Conservation (phyloP, 192 early-diverging fungal species). For the Jimgerdemannia flammicorona region DNA sequence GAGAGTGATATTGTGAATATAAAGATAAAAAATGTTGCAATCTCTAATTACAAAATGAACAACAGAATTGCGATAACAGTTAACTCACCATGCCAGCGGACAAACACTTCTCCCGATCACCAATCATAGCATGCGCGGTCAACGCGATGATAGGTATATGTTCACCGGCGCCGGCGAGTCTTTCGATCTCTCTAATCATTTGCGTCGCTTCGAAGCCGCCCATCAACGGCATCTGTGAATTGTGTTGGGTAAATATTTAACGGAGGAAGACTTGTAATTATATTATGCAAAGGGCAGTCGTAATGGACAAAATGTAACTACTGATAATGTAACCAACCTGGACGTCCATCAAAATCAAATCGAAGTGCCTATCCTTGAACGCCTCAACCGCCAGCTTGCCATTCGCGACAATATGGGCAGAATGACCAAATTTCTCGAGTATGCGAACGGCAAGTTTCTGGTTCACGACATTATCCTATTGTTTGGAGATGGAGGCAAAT, state of each 20-base stretch:
- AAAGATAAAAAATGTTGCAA: not conserved
- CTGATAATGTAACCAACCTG: conserved; percentile 25
- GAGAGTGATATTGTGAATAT: conserved; percentile 1
- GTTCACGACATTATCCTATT: conserved; percentile 76
- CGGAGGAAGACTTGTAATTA: no score
- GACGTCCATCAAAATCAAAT: conserved; percentile 82
- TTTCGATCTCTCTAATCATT: conserved; percentile 69
- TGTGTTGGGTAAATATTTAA: conserved; percentile 4
- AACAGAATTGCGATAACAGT: not conserved
- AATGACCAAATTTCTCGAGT: conserved; percentile 73
- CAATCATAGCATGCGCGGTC: conserved; percentile 89
- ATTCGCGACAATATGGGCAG: conserved; percentile 72
- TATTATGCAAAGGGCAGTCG: no score
- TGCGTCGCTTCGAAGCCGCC: conserved; percentile 85
- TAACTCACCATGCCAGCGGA: conserved; percentile 70
- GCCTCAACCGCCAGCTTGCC: conserved; percentile 77
- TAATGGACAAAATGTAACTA: no score
- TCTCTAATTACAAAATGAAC: conserved; percentile 1
- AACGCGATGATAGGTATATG: conserved; percentile 81
- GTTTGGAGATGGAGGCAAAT: not conserved
- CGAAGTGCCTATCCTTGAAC: conserved; percentile 53
- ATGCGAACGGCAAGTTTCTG: conserved; percentile 77
- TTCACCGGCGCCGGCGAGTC: conserved; percentile 26
- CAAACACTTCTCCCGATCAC: conserved; percentile 84
- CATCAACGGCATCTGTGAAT: conserved; percentile 75